Conservation (phyloP, 2,329 filamentous ascomycete species). For the Botrytis paeoniae region DNA sequence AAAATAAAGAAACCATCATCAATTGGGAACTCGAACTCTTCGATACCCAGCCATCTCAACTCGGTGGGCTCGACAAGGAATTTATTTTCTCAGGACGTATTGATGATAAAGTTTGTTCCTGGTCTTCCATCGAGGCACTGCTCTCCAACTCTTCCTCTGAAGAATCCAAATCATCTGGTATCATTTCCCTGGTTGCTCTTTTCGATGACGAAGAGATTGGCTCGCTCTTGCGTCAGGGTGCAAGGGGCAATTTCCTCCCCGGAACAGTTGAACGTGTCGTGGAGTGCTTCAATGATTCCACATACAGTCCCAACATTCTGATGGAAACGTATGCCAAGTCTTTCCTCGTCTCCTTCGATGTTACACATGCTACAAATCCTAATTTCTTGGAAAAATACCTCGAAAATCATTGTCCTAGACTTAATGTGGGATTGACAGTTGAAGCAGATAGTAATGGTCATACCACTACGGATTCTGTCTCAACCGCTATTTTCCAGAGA, state of each 20-base stretch:
- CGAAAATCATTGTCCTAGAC: constrained; percentile 76
- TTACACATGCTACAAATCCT: constrained; percentile 90
- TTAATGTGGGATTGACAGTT: constrained; percentile 84
- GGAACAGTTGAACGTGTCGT: constrained; percentile 76
- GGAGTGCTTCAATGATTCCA: constrained; percentile 56
- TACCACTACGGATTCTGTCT: constrained; percentile 92
- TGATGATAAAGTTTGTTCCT: constrained; percentile 97
- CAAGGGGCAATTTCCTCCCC: constrained; percentile 83
- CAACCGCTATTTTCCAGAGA: constrained; percentile 73
- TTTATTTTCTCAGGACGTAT: constrained; percentile 94
- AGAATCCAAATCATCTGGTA: constrained; percentile 46
- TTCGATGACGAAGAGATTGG: constrained; percentile 98
- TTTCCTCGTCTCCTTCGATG: constrained; percentile 89
- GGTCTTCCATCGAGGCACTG: constrained; percentile 82
- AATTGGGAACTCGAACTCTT: constrained; percentile 98
- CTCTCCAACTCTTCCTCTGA: constrained; percentile 61
- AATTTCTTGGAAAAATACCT: constrained; percentile 88
- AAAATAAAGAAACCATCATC: constrained; percentile 70
- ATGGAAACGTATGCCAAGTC: constrained; percentile 85
- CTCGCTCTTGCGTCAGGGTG: constrained; percentile 84
- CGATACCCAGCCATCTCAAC: constrained; percentile 79
- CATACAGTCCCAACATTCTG: constrained; percentile 56
- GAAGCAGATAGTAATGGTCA: constrained; percentile 85
- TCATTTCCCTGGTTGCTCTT: constrained; percentile 86
- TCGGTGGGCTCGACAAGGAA: constrained; percentile 83